These are phyloP conservation scores for Diplodia intermedia DNA, from an alignment of 2,329 filamentous ascomycete genomes.

Conservation along the genomic window DNA sequence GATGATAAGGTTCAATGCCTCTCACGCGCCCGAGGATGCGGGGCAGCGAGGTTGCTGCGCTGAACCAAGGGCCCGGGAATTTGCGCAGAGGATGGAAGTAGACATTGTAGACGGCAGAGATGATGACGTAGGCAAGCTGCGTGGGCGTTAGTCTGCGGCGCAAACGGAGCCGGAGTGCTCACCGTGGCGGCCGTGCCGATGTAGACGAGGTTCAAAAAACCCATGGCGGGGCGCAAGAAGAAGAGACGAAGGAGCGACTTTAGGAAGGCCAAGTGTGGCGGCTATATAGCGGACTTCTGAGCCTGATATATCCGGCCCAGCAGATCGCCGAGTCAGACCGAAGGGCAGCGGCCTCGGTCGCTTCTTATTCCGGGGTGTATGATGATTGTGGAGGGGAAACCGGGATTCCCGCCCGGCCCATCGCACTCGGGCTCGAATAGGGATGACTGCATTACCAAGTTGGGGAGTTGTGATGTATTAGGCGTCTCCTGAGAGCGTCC, in stretches of 20 bases:
- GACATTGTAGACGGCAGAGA: slow-evolving; percentile 26
- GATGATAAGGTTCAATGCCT: slow-evolving; percentile 35
- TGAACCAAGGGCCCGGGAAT: slow-evolving; percentile 30
- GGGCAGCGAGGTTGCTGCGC: slow-evolving; percentile 25
- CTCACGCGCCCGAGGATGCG: slow-evolving; percentile 15
- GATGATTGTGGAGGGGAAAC: not conserved
- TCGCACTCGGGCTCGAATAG: slow-evolving; percentile 16
- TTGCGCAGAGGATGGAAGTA: slow-evolving; percentile 31
- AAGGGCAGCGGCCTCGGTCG: not conserved
- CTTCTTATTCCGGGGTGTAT: not conserved
- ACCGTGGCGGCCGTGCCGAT: slow-evolving; percentile 11
- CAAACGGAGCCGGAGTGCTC: not conserved
- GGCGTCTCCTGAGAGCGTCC: slow-evolving; percentile 13
- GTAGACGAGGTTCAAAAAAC: slow-evolving; percentile 20
- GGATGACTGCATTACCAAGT: slow-evolving; percentile 19
- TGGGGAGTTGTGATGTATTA: not conserved
- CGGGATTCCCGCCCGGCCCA: slow-evolving; percentile 1
- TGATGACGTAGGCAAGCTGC: slow-evolving; percentile 16
- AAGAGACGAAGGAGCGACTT: not conserved
- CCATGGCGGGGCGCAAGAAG: not conserved
- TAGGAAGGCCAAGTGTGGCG: not conserved
- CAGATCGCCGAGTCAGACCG: slow-evolving; percentile 19
- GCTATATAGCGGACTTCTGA: slow-evolving; percentile 17
- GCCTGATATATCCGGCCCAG: slow-evolving; percentile 1
- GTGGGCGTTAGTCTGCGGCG: not conserved